Evolutionary conservation across 768 basidiomycete genomes (phyloP), one percentile per base, ranked within the genome.

Genomic region (Ramaria rubella): DNA sequence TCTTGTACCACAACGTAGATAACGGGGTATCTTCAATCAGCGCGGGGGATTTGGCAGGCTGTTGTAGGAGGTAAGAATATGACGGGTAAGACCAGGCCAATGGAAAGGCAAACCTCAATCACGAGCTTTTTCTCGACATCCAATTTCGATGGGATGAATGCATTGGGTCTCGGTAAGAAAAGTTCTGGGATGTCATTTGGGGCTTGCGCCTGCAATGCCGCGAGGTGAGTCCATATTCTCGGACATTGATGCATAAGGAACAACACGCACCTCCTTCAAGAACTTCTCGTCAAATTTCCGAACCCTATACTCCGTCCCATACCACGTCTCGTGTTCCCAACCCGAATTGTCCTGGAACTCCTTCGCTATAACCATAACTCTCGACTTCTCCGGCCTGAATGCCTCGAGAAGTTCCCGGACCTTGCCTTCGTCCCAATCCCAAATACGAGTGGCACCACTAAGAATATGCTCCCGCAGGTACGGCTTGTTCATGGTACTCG

Each of bases 261-360:
- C 2, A 27, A 15, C 46, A 27, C 46, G 8, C 58, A 81, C 82
- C 76, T 79, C 68, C 63, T 73, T 68, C 34, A 88, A 60, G 63
- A 94, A 85, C 24, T 79, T 74, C 29, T 77, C 70, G 50, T 85
- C 81, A 67, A 88, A 81, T 51, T 73, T 76, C 61, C 89, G 80
- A n/a, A 94, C 81, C 33, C 75, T 75, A 69, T 94, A 97, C 59
- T 82, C 78, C 2, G 96, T 97, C 4, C 87, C 91, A 69, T 99
- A 99, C 83, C 92, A 93, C 42, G 86, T 85, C 70, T 98, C 96
- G 43, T 78, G 81, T 61, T 79, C 65, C 90, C 90, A 93, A 14
- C 64, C 57, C 9, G 69, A 62, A 34, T 71, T 68, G 17, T 75
- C 66, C 24, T 70, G 68, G 53, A 87, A 73, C 38, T 84, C 59